These are phyloP conservation scores for Phialemoniopsis sp. DNA, from an alignment of 2,329 filamentous ascomycete genomes.

Conservation along the genomic window DNA sequence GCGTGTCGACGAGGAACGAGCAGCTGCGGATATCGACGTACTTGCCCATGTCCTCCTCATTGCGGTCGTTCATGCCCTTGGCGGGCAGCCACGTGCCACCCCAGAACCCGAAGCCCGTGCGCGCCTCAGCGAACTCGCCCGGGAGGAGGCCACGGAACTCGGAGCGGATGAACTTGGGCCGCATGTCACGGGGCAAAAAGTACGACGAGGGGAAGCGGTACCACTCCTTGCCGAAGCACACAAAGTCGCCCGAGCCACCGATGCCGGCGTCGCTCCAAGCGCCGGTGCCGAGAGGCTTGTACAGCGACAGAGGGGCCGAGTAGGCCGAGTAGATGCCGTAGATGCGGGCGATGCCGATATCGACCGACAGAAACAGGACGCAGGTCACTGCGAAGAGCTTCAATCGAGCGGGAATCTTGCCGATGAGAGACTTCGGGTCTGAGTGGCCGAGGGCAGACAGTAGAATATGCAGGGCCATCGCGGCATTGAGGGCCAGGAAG, in stretches of 20 bases:
- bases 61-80: slow-evolving; percentile 85
- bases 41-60: slow-evolving; percentile 82
- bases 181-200: slow-evolving; percentile 78
- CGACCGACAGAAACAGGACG: slow-evolving; percentile 53
- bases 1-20: slow-evolving; percentile 82
- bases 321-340: slow-evolving; percentile 79
- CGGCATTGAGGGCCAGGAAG: slow-evolving; percentile 82
- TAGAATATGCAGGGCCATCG: slow-evolving; percentile 77
- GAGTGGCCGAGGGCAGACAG: slow-evolving; percentile 70
- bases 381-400: slow-evolving; percentile 59
- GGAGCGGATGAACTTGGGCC: slow-evolving; percentile 84
- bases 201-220: slow-evolving; percentile 95
- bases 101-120: slow-evolving; percentile 65
- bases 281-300: slow-evolving; percentile 59
- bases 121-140: slow-evolving; percentile 80
- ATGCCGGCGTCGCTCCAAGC: slow-evolving; percentile 42
- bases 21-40: slow-evolving; percentile 76
- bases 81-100: slow-evolving; percentile 82
- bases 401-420: slow-evolving; percentile 69
- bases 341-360: slow-evolving; percentile 66
- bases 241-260: slow-evolving; percentile 57
- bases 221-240: slow-evolving; percentile 97
- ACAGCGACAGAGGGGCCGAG: slow-evolving; percentile 71
- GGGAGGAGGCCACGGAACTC: slow-evolving; percentile 87
- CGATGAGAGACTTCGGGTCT: slow-evolving; percentile 61